Conservation (phyloP, 1,139 yeast genomes). For the Suhomyces panamericanus region DNA sequence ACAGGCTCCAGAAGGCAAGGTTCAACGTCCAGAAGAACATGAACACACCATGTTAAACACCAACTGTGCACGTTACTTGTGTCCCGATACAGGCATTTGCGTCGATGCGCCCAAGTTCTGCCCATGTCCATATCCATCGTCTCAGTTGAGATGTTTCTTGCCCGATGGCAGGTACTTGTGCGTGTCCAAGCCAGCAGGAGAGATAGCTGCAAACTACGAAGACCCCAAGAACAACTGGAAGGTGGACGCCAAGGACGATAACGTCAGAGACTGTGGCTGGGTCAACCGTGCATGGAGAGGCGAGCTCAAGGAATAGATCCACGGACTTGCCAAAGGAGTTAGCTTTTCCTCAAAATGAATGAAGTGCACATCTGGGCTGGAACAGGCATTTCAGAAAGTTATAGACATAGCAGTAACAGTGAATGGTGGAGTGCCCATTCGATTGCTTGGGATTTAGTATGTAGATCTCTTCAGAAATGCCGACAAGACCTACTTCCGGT, state of each 20-base stretch:
- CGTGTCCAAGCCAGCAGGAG: slow-evolving; percentile 74
- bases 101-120: slow-evolving; percentile 70
- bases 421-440: too few species aligned
- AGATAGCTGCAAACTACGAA: slow-evolving; percentile 35
- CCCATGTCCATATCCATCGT: slow-evolving; percentile 86
- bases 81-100: slow-evolving; percentile 81
- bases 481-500: too few species aligned
- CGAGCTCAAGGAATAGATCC: slow-evolving; percentile 21
- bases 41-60: slow-evolving; percentile 36
- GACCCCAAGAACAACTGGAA: slow-evolving; percentile 56
- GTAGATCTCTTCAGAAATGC: too few species aligned
- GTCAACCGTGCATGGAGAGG: slow-evolving; percentile 57
- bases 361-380: background rate
- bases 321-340: background rate
- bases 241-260: slow-evolving; percentile 50
- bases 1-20: slow-evolving; percentile 22
- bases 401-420: too few species aligned
- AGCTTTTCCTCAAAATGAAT: background rate
- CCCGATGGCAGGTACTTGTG: slow-evolving; percentile 75
- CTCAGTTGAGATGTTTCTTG: slow-evolving; percentile 76
- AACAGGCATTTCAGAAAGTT: too few species aligned
- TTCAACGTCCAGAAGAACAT: slow-evolving; percentile 26
- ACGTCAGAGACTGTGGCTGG: slow-evolving; percentile 78
- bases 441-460: too few species aligned
- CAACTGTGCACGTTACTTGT: slow-evolving; percentile 68